Conservation (phyloP, 2,329 filamentous ascomycete species). For the Fusarium dimerum region DNA sequence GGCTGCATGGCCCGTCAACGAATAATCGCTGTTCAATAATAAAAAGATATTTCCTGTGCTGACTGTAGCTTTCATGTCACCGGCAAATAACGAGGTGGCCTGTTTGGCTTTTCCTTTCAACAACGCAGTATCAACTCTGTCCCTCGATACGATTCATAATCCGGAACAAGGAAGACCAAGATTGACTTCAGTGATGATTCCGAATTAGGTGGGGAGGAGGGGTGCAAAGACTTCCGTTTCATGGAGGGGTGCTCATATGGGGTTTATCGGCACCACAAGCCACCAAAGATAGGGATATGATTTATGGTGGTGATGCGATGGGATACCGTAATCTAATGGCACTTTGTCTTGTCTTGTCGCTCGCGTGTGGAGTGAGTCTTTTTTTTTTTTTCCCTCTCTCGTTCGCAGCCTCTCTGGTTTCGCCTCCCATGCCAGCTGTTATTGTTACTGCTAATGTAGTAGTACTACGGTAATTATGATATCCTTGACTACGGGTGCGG, state of each 20-base stretch:
- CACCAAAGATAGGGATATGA: conserved; percentile 19
- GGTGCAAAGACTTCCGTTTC: not conserved
- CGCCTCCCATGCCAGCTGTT: not conserved
- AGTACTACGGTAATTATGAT: not conserved
- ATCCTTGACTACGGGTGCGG: conserved; percentile 7
- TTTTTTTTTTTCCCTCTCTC: conserved; percentile 8
- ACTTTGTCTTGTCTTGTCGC: conserved; percentile 1
- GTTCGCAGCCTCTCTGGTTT: conserved; percentile 2
- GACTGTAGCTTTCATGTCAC: conserved; percentile 29
- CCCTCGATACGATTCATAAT: conserved; percentile 3
- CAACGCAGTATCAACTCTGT: not conserved
- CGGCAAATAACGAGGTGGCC: conserved; percentile 10
- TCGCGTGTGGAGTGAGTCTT: conserved; percentile 19
- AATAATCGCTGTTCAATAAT: too few species aligned
- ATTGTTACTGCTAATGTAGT: not conserved
- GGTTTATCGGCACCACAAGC: conserved; percentile 24
- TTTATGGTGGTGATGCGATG: conserved; percentile 22
- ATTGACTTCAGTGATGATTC: too few species aligned
- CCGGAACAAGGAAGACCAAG: not conserved
- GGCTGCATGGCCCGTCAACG: too few species aligned
- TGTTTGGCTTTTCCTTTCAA: conserved; percentile 6
- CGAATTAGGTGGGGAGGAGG: too few species aligned
- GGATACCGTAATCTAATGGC: conserved; percentile 14
- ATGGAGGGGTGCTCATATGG: conserved; percentile 19
- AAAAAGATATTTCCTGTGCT: not conserved